phyloP scores from a whole-genome alignment of 2,329 filamentous ascomycete species.

The Paramyrothecium roridum region DNA sequence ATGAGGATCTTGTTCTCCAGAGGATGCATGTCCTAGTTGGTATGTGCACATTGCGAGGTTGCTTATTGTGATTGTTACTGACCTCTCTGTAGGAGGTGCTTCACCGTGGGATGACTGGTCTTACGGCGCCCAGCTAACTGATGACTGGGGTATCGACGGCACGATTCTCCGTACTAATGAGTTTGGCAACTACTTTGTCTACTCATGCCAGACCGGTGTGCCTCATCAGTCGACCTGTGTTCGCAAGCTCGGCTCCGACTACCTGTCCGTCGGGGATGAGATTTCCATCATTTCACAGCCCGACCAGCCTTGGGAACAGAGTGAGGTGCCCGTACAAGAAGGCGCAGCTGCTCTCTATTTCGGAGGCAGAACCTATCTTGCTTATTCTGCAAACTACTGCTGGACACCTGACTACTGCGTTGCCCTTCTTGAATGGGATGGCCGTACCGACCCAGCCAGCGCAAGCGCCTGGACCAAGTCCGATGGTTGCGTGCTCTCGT shows the following conservation, averaged over 20 bases:
- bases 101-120: constrained; percentile 49
- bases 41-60: constrained; percentile 12
- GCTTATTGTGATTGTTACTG: neutral
- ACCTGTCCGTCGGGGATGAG: constrained; percentile 36
- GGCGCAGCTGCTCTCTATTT: constrained; percentile 51
- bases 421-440: constrained; percentile 51
- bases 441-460: constrained; percentile 41
- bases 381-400: constrained; percentile 54
- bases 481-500: constrained; percentile 45
- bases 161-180: constrained; percentile 45
- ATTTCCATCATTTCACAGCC: constrained; percentile 48
- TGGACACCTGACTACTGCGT: constrained; percentile 53
- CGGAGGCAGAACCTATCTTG: constrained; percentile 47
- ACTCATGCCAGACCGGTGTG: constrained; percentile 46
- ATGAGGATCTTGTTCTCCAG: constrained; percentile 44
- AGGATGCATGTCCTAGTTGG: constrained; percentile 49
- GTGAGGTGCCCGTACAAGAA: constrained; percentile 50
- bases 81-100: constrained; percentile 36
- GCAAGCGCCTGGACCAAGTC: constrained; percentile 48
- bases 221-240: constrained; percentile 33
- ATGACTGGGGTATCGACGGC: constrained; percentile 51
- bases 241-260: constrained; percentile 34
- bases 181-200: constrained; percentile 49
- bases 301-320: constrained; percentile 46
- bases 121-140: constrained; percentile 44